These are phyloP conservation scores for Gloeostereum incarnatum DNA, from an alignment of 768 basidiomycete species.

Conservation along the genomic window DNA sequence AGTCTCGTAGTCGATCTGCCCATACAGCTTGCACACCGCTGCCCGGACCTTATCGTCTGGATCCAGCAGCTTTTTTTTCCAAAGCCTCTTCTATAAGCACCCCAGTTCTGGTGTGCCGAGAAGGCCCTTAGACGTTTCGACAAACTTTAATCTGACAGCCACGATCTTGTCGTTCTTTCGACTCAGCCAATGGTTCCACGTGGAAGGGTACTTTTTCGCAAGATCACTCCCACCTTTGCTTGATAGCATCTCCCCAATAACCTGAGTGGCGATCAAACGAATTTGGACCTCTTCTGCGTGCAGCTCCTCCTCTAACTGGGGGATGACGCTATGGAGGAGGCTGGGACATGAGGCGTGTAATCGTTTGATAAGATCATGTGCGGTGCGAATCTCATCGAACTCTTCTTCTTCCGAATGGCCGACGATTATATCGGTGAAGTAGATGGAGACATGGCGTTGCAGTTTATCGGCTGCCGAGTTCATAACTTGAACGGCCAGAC, in stretches of 20 bases:
- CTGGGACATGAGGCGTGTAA: slow-evolving; percentile 74
- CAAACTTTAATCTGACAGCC: slow-evolving; percentile 66
- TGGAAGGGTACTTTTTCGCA: slow-evolving; percentile 67
- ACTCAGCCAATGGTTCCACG: slow-evolving; percentile 80
- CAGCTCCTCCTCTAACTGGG: slow-evolving; percentile 87
- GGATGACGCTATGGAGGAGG: slow-evolving; percentile 83
- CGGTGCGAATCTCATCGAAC: slow-evolving; percentile 56
- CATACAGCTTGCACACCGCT: slow-evolving; percentile 74
- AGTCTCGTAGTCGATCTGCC: slow-evolving; percentile 84
- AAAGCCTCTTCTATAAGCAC: slow-evolving; percentile 56
- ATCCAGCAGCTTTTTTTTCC: slow-evolving; percentile 79
- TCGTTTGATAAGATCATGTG: slow-evolving; percentile 81
- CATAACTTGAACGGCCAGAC: slow-evolving; percentile 81
- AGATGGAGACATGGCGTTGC: slow-evolving; percentile 81
- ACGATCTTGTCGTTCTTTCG: slow-evolving; percentile 71
- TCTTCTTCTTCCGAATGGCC: slow-evolving; percentile 47
- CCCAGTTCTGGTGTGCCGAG: slow-evolving; percentile 44
- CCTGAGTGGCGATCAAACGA: slow-evolving; percentile 75
- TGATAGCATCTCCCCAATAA: slow-evolving; percentile 85
- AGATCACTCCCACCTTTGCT: slow-evolving; percentile 69
- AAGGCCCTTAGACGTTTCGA: slow-evolving; percentile 66
- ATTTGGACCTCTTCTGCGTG: slow-evolving; percentile 64
- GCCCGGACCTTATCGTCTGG: slow-evolving; percentile 89
- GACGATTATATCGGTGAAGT: slow-evolving; percentile 87
- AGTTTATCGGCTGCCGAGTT: slow-evolving; percentile 78